Base-by-base conservation (phyloP, 768 basidiomycete genomes). In the Lactifluus piperatus region DNA sequence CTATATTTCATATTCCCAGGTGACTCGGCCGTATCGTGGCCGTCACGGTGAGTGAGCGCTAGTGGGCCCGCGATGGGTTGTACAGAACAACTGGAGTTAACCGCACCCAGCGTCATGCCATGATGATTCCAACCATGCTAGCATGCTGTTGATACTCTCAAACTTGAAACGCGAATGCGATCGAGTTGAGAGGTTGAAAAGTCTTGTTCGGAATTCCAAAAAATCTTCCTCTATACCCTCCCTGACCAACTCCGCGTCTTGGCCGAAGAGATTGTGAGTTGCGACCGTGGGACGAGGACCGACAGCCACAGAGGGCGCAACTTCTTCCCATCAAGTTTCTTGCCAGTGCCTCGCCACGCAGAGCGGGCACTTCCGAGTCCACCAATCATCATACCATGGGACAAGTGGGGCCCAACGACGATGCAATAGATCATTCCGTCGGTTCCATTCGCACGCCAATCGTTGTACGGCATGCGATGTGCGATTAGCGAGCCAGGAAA, bases 351-450 rank as follows among this genome's bases (percentile, higher is more conserved):
- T 29, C 52, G 47, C 14, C 37, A 13, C 18, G 10, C n/a, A 16
- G 39, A 10, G 9, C 32, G 24, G 30, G 11, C 37, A 20, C 24
- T 14, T 22, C 8, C n/a, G 24, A 48, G 8, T 7, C 3, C 47
- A 13, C 14, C 58, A 2, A 18, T 36, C 16, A 26, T 46, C 16
- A 16, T 60, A 27, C 22, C 59, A 1, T 60, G 59, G 59, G n/a
- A 32, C 10, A 34, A 56, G 22, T 60, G 59, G 54, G 59, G 59
- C 32, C 54, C 59, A 4, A 20, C 30, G 36, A 16, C 22, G 18
- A 51, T 49, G n/a, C 49, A 54, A 18, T 56, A 54, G 59, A 34
- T 56, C 48, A 32, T 3, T 10, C 27, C 46, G 14, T 30, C 26
- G 18, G 11, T 9, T 1, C 13, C 11, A 5, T 32, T 18, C 4